Evolutionary conservation across 177 flowering plant genomes (phyloP), one percentile per base, ranked within the genome.

Genomic region (Vitis hybrid): DNA sequence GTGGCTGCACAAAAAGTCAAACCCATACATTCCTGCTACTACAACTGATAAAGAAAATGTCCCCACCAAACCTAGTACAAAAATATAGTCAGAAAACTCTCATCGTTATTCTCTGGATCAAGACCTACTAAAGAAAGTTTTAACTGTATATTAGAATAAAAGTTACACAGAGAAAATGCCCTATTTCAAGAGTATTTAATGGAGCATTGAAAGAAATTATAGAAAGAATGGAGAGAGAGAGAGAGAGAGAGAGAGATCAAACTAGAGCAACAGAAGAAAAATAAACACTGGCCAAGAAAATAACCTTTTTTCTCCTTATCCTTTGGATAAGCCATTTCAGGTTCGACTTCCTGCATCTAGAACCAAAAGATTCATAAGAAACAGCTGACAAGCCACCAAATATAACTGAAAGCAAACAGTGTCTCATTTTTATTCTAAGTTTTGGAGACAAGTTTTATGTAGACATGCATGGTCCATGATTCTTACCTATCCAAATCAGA

Each of bases 241-340:
- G 32, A n/a, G 19, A 24, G 59, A 66, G 40, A 54, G 56, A 65
- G 32, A n/a, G 19, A 27, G 30, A 27, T 27, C 30, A 27, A 27
- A 27, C 57, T 52, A 11, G 18, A 66, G 14, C 21, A 30, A 72
- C 5, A 54, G 11, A 62, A 21, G 11, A 61, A 71, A 27, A 62
- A 60, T 12, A 62, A 17, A 67, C 2, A 56, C 3, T 46, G 12
- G 48, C 40, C 24, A 2, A 35, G 35, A 18, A 52, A 21, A 65
- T 55, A 56, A 92, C 98, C 95, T 88, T 89, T 88, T 74, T 62
- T 83, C 72, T 72, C 77, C 67, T 68, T 78, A 57, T 60, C 78
- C 62, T 64, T 56, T 48, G 75, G 52, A 66, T 70, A 18, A 64
- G 51, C 18, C 27, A 35, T 50, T 63, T 79, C 89, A 56, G 79